Evolutionary conservation across 2,329 filamentous ascomycete species (phyloP), one percentile per base, ranked within the genome.

Genomic region (Curvularia eragrostidis): DNA sequence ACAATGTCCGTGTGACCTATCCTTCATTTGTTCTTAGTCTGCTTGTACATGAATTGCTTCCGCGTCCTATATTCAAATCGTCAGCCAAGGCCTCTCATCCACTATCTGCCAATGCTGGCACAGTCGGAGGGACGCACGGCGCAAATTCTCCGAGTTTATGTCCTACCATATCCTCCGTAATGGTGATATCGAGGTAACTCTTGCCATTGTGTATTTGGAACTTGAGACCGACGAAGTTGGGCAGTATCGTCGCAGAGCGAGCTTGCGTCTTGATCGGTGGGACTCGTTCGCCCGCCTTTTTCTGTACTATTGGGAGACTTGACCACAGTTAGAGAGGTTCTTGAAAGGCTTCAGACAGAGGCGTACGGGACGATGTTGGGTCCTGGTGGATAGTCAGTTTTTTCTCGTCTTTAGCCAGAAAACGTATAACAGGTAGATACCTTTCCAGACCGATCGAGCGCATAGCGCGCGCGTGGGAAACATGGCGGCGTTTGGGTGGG

Each of bases 101-200:
- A 2, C 1, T 19, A 6, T 32, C 18, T 21, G 26, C 13, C 34
- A 18, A 32, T 8, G 23, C 43, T 28, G 30, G 41, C 24, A 30
- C 5, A n/a, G 32, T 41, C 5, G 10, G 15, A 23, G 5, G 18
- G 42, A 48, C 91, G 72, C 85, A 97, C 93, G 87, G 82, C 62
- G 92, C 88, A 77, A 97, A 97, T 80, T 97, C 93, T 69, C 93
- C 93, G 67, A 97, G 83, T 80, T 97, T 97, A 79, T 95, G 90
- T 52, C 93, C 93, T 48, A 97, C 93, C 93, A 97, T 97, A 72
- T 97, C 91, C 76, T 97, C 93, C 15, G 93, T 96, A 63, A 97
- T 90, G 65, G 83, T 84, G 53, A 97, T 84, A 67, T 95, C 91
- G 68, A 89, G 81, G 78, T 97, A 97, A 30, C 85, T 85, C 81